phyloP scores from a whole-genome alignment of 257 asterid species.

The Leptodermis oblonga region DNA sequence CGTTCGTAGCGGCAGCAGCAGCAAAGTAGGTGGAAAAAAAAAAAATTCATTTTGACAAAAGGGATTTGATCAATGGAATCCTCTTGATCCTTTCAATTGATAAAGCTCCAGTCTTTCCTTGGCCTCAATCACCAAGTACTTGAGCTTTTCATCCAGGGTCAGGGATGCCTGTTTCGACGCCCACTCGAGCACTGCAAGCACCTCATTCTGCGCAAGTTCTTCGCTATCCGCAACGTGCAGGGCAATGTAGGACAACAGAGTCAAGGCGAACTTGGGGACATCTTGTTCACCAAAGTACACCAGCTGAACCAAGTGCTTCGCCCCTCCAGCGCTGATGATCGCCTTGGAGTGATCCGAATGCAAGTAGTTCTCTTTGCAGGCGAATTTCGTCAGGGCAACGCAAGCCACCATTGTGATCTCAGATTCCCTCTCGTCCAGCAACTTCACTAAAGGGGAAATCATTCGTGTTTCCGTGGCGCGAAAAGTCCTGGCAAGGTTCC shows the following conservation, averaged over 20 bases:
- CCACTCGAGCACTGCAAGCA: conserved; percentile 39
- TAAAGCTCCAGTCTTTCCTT: conserved; percentile 36
- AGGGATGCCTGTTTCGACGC: conserved; percentile 30
- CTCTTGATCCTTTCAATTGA: conserved; percentile 37
- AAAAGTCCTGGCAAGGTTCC: conserved; percentile 42
- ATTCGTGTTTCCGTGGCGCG: conserved; percentile 43
- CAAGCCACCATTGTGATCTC: conserved; percentile 35
- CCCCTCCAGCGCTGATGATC: conserved; percentile 40
- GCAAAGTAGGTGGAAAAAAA: too few relatives aligned
- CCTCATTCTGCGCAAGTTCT: conserved; percentile 37
- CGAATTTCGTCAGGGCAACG: conserved; percentile 38
- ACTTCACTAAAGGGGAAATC: conserved; percentile 35
- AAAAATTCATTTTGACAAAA: too few relatives aligned
- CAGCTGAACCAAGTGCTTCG: conserved; percentile 31
- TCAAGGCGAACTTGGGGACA: conserved; percentile 31
- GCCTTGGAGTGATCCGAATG: conserved; percentile 40
- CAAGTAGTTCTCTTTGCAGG: conserved; percentile 38
- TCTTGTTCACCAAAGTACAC: conserved; percentile 37
- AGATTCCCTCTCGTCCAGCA: conserved; percentile 35
- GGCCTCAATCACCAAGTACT: conserved; percentile 27
- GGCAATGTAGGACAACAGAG: conserved; percentile 36
- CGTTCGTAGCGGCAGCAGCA: too few relatives aligned
- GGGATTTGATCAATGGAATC: conserved; percentile 23
- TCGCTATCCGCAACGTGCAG: conserved; percentile 37
- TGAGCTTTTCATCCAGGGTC: conserved; percentile 32